Percentiles rank a stretch among this genome's conserved stretches.
Evolutionary conservation across 345 rosid genomes (phyloP).

Genomic region (Citrus mangshanensis): DNA sequence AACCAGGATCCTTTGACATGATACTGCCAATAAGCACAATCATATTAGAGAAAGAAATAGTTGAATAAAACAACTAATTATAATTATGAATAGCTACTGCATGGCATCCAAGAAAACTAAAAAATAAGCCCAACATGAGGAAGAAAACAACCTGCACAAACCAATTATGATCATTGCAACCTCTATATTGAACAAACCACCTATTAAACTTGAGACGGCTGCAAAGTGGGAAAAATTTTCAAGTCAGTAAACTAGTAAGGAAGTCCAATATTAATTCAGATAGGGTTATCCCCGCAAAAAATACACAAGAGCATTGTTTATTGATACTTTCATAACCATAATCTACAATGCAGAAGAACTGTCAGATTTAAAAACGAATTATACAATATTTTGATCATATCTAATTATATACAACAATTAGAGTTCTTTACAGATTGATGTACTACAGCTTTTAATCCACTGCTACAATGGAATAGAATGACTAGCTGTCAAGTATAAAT

Average conservation of each 20-base stretch:
- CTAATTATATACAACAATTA: neutral
- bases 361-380: neutral
- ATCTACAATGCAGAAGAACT: neutral
- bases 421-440: neutral
- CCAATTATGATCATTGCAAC: slow-evolving; percentile 43
- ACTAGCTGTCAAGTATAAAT: neutral
- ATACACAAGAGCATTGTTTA: neutral
- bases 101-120: neutral
- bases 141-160: slow-evolving; percentile 42
- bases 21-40: slow-evolving; percentile 34
- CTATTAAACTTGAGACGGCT: slow-evolving; percentile 33
- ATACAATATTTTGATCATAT: neutral
- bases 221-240: slow-evolving; percentile 12
- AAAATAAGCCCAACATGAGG: neutral
- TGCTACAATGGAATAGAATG: neutral
- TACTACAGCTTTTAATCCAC: neutral
- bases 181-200: slow-evolving; percentile 39
- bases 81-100: neutral
- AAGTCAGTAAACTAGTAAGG: neutral
- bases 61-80: slow-evolving; percentile 1
- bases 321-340: neutral
- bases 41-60: neutral
- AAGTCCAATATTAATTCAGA: neutral
- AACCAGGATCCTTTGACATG: slow-evolving; percentile 52
- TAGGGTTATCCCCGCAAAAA: neutral